Evolutionary conservation across 1,139 yeast genomes (phyloP).

Genomic region (Scheffersomyces quercinus): DNA sequence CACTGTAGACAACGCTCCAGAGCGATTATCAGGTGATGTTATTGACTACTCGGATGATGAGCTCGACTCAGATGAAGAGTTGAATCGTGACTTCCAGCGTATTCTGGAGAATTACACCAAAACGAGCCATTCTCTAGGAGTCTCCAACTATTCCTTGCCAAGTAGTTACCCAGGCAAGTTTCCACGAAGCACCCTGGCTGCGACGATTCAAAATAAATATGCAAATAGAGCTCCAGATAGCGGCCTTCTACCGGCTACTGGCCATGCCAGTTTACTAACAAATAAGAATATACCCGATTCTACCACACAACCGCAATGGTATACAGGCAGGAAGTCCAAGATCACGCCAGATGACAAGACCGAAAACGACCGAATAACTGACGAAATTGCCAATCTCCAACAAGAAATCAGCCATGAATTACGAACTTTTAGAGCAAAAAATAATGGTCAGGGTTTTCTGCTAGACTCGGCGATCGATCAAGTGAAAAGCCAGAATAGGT

Average conservation of each 20-base stretch:
- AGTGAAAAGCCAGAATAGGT: slow-evolving; percentile 21
- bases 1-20: background rate
- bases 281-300: no score
- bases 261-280: no score
- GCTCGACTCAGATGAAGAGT: slow-evolving; percentile 13
- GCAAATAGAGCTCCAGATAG: slow-evolving; percentile 1
- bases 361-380: background rate
- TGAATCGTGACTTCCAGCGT: slow-evolving; percentile 9
- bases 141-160: slow-evolving; percentile 14
- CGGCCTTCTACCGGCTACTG: background rate
- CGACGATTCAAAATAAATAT: background rate
- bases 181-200: background rate
- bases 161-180: slow-evolving; percentile 24
- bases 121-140: slow-evolving; percentile 5
- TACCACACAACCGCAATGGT: background rate
- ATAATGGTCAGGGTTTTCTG: background rate
- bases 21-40: slow-evolving; percentile 1
- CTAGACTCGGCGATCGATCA: slow-evolving; percentile 12
- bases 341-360: background rate
- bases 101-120: slow-evolving; percentile 11
- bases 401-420: slow-evolving; percentile 2
- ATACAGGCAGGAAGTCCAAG: slow-evolving; percentile 1
- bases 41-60: slow-evolving; percentile 28
- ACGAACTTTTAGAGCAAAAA: background rate
- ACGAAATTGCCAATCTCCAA: background rate